Percentiles rank a stretch among this genome's conserved stretches.
These are phyloP conservation scores for Ascoidea asiatica DNA, from an alignment of 805 yeast genomes.

Conservation along the genomic window DNA sequence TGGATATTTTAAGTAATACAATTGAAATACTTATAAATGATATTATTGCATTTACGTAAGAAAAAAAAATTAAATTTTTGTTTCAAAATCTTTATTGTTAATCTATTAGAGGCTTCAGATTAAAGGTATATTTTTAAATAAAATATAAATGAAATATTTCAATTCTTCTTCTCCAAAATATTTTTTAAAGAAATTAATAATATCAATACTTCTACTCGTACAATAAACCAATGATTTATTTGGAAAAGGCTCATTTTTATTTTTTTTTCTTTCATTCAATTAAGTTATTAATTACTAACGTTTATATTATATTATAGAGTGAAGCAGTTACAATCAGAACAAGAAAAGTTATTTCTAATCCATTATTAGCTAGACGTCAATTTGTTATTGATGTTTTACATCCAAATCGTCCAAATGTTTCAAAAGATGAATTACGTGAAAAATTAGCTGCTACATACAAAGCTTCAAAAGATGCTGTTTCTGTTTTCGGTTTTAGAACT, in stretches of 20 bases:
- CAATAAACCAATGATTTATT: neutral
- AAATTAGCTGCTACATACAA: constrained; percentile 80
- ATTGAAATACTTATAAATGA: too few relatives aligned
- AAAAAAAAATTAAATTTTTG: too few relatives aligned
- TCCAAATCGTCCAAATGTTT: constrained; percentile 98
- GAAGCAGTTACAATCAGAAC: constrained; percentile 99
- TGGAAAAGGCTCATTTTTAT: constrained; percentile 1
- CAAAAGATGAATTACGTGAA: constrained; percentile 98
- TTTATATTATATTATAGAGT: constrained; percentile 67
- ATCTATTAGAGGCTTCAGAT: too few relatives aligned
- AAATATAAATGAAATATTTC: too few relatives aligned
- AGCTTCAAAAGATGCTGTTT: constrained; percentile 85
- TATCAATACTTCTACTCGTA: neutral
- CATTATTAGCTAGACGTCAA: constrained; percentile 98
- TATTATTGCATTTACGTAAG: too few relatives aligned
- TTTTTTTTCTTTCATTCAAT: too few relatives aligned
- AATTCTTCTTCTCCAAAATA: too few relatives aligned
- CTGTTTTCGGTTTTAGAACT: constrained; percentile 99
- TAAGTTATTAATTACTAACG: too few relatives aligned
- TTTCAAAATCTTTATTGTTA: too few relatives aligned
- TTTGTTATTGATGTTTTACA: constrained; percentile 98
- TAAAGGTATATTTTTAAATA: too few relatives aligned
- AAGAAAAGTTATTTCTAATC: constrained; percentile 97
- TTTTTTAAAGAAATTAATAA: too few relatives aligned
- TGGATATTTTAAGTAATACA: too few relatives aligned